Evolutionary conservation across 2,329 filamentous ascomycete genomes (phyloP).

Genomic region (Verticillium longisporum): DNA sequence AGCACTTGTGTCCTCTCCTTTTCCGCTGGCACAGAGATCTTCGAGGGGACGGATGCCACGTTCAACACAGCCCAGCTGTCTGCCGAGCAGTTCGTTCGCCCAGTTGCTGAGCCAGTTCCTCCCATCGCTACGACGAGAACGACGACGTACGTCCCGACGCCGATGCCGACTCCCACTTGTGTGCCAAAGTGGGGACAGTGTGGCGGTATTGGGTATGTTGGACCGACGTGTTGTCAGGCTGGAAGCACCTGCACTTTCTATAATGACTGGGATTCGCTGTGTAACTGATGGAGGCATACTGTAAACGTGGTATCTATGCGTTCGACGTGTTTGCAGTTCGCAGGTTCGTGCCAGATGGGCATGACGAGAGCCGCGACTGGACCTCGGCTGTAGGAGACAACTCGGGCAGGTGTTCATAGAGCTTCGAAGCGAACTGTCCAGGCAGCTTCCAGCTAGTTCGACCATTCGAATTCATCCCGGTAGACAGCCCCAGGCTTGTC

Average conservation of each 20-base stretch:
- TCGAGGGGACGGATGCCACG: not conserved
- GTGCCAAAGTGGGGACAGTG: not conserved
- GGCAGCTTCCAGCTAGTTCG: too few species aligned
- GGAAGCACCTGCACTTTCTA: not conserved
- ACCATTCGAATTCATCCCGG: too few species aligned
- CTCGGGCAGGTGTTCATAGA: too few species aligned
- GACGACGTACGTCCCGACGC: not conserved
- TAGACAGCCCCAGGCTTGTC: too few species aligned
- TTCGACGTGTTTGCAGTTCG: too few species aligned
- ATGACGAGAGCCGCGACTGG: too few species aligned
- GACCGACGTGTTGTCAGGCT: not conserved
- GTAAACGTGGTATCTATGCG: too few species aligned
- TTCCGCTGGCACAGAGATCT: not conserved
- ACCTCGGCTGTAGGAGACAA: too few species aligned
- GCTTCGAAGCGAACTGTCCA: too few species aligned
- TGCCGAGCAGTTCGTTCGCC: not conserved
- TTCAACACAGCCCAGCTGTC: not conserved
- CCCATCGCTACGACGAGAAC: not conserved
- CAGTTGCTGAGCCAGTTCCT: not conserved
- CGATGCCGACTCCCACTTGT: not conserved
- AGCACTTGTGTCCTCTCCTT: not conserved
- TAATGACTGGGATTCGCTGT: conserved; percentile 1
- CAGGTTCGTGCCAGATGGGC: too few species aligned
- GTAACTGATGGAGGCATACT: not conserved
- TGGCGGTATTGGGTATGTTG: not conserved